Evolutionary conservation across 1,284 basidiomycete species (phyloP), one percentile per base, ranked within the genome.

Genomic region (Malassezia yamatoensis): DNA sequence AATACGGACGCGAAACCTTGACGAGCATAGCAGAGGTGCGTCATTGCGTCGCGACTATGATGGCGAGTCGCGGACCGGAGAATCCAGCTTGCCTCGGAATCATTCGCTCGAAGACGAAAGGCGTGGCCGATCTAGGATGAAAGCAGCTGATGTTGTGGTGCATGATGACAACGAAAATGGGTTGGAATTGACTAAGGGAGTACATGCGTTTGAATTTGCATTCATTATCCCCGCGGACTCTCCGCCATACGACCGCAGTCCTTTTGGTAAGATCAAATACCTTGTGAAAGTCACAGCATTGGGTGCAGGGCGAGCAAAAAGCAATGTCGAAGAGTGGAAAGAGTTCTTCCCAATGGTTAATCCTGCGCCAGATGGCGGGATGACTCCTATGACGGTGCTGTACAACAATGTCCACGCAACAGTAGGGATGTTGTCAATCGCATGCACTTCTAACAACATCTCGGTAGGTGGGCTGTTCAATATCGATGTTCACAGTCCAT

Each of bases 351-450:
- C 72, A 5, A 70, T 73, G 59, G 72, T 72, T 51, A 74, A 74
- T 48, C 72, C 72, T 12, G 62, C 67, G 5, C 62, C 66, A 4
- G 72, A 74, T 38, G 62, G 64, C 44, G 72, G 70, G 1, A 62
- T 69, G 8, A 71, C 68, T 3, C 68, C 72, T 2, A 56, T 74
- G 21, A 67, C 67, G 4, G 67, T 74, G 49, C 65, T 74, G 8
- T 74, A 71, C 64, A 74, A 74, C 53, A 70, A 74, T 48, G 35
- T 74, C n/a, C 72, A 74, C 35, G 64, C 67, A 3, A 74, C 72
- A 29, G 68, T 74, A 2, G 72, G 72, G 11, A 63, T 74, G 16
- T 59, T 74, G 1, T 70, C 67, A 4, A 65, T 74, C 43, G 65
- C 68, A 8, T 74, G 72, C 59, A 74, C 72, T 0, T 66, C 68